A percentile compares a stretch with the other conserved stretches of the same genome.
phyloP scores from a whole-genome alignment of 306 rosid genomes.

The Begonia loranthoides region DNA sequence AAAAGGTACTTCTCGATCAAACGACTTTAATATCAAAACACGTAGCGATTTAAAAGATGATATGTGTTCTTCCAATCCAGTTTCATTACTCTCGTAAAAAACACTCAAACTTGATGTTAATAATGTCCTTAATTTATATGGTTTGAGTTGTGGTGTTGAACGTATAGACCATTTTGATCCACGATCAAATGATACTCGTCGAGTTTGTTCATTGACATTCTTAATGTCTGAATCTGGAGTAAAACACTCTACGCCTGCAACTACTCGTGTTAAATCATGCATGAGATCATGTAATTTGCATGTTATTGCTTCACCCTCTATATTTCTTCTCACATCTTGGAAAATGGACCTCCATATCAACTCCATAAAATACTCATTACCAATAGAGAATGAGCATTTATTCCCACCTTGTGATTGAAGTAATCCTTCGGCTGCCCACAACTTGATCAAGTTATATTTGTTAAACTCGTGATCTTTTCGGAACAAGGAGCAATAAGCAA shows the following conservation, averaged over 20 bases:
- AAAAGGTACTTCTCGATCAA: neutral
- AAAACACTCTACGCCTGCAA: conserved; percentile 2
- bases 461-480: conserved; percentile 17
- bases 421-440: conserved; percentile 33
- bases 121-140: no score
- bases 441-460: conserved; percentile 10
- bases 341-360: no score
- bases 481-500: no score
- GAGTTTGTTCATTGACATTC: no score
- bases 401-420: conserved; percentile 11
- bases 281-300: conserved; percentile 20
- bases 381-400: no score
- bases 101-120: neutral
- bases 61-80: neutral
- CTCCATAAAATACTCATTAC: no score
- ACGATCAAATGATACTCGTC: no score
- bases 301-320: neutral
- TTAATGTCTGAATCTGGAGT: no score
- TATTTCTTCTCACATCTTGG: no score
- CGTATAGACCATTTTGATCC: no score
- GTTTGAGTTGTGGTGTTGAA: no score
- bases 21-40: conserved; percentile 1
- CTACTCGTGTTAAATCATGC: conserved; percentile 19
- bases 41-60: conserved; percentile 7
- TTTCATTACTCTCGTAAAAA: neutral